Evolutionary conservation across 108 stramenopile species (phyloP).

Genomic region (Ochromonas danica): DNA sequence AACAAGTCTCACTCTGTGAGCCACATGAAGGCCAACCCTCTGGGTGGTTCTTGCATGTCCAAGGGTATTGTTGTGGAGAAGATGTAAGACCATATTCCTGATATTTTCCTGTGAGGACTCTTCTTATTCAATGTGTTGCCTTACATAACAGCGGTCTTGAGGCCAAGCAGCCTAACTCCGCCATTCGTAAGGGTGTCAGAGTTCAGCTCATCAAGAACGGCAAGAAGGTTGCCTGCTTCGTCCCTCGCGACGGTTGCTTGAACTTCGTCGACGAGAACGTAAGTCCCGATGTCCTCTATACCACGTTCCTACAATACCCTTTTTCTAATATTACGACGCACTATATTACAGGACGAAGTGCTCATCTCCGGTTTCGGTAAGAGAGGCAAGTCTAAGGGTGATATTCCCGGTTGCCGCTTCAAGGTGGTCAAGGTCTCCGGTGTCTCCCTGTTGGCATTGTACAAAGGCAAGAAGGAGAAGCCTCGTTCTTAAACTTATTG

Average conservation of each 20-base stretch:
- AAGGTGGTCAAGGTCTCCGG: constrained; percentile 99
- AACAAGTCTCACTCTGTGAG: constrained; percentile 97
- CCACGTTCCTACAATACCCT: background rate
- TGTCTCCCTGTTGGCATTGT: constrained; percentile 95
- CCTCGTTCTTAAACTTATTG: constrained; percentile 91
- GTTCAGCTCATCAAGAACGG: constrained; percentile 99
- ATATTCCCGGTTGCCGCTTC: constrained; percentile 99
- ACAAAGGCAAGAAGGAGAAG: constrained; percentile 99
- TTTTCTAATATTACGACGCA: background rate
- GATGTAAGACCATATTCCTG: constrained; percentile 61
- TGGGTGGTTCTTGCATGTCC: constrained; percentile 99
- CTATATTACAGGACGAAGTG: constrained; percentile 80
- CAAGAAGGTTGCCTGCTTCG: constrained; percentile 99
- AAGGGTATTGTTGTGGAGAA: constrained; percentile 99
- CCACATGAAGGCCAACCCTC: constrained; percentile 99
- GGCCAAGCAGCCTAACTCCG: constrained; percentile 99
- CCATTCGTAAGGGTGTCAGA: constrained; percentile 99
- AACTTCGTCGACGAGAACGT: constrained; percentile 99
- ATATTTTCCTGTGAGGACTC: background rate
- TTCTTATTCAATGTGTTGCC: too few relatives aligned
- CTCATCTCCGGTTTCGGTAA: constrained; percentile 99
- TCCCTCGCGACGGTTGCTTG: constrained; percentile 99
- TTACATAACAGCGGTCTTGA: constrained; percentile 95
- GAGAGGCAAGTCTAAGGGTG: constrained; percentile 98
- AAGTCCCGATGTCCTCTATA: constrained; percentile 2